Conservation (phyloP, 148 eudicot species). For the Cornus kousa region DNA sequence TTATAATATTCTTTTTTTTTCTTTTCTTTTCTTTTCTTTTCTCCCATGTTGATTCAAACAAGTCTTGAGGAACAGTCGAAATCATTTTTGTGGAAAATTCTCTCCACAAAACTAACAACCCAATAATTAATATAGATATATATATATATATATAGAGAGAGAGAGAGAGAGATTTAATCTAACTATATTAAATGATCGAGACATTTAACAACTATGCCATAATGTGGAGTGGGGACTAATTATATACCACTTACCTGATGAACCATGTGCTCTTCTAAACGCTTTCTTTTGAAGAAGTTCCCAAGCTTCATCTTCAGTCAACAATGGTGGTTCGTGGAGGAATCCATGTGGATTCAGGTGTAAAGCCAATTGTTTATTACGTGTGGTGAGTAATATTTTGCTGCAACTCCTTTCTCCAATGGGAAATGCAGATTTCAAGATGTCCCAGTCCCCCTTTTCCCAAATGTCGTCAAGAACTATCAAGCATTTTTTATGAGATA, state of each 20-base stretch:
- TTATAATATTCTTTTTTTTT: too few species aligned
- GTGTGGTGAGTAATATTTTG: constrained; percentile 15
- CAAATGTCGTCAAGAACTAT: constrained; percentile 24
- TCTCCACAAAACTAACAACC: too few species aligned
- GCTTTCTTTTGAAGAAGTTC: constrained; percentile 12
- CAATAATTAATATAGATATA: too few species aligned
- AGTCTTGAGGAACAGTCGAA: too few species aligned
- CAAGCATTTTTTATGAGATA: constrained; percentile 5
- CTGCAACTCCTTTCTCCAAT: background rate
- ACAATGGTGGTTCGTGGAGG: constrained; percentile 5
- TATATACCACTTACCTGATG: background rate
- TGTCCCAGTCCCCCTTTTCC: constrained; percentile 9
- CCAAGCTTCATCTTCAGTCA: constrained; percentile 11
- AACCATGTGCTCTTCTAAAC: background rate
- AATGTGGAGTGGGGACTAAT: too few species aligned
- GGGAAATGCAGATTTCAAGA: constrained; percentile 15
- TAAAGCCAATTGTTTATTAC: background rate
- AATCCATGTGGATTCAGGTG: constrained; percentile 1
- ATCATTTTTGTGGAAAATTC: too few species aligned
- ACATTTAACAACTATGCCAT: too few species aligned
- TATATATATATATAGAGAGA: too few species aligned
- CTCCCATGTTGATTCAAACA: too few species aligned
- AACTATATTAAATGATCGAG: too few species aligned
- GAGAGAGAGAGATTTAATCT: too few species aligned
- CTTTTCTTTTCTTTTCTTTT: too few species aligned